Evolutionary conservation across 768 basidiomycete species (phyloP).

Genomic region (Glaciozyma antarctica): DNA sequence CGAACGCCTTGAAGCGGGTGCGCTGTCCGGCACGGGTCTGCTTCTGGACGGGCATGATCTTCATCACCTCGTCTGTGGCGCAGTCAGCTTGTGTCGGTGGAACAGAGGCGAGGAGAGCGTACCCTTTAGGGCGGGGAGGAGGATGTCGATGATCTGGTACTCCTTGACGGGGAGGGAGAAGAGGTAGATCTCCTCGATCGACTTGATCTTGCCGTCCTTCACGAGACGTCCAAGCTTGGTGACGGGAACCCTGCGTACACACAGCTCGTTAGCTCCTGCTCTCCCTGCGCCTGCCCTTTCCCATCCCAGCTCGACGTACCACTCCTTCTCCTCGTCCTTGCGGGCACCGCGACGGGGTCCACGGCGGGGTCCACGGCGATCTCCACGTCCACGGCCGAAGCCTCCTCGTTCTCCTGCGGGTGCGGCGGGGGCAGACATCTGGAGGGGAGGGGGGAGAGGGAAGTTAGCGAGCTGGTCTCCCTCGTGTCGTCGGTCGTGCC

Average conservation of each 20-base stretch:
- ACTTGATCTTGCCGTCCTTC: conserved; percentile 99
- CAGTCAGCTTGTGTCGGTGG: not conserved
- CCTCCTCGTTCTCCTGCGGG: conserved; percentile 72
- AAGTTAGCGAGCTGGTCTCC: too few relatives aligned
- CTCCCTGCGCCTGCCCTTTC: too few relatives aligned
- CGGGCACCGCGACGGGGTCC: conserved; percentile 89
- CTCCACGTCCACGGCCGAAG: conserved; percentile 62
- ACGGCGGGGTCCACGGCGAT: conserved; percentile 57
- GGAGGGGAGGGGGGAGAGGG: too few relatives aligned
- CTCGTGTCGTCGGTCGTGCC: too few relatives aligned
- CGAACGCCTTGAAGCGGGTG: conserved; percentile 99
- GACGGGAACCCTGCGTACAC: conserved; percentile 68
- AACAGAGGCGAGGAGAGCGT: conserved; percentile 9
- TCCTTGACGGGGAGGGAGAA: conserved; percentile 99
- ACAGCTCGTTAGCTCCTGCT: not conserved
- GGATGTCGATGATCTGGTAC: conserved; percentile 98
- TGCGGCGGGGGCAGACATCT: conserved; percentile 49
- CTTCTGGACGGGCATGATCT: conserved; percentile 99
- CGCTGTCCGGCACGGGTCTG: conserved; percentile 99
- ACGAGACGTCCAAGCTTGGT: conserved; percentile 99
- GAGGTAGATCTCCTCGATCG: conserved; percentile 88
- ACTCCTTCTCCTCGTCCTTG: conserved; percentile 99
- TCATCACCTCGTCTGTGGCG: conserved; percentile 76
- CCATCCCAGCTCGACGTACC: conserved; percentile 49
- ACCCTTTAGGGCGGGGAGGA: conserved; percentile 96